A percentile compares a stretch with the other conserved stretches of the same genome.
These are phyloP conservation scores for Stromatinia cepivora DNA, from an alignment of 2,329 filamentous ascomycete genomes.

Conservation along the genomic window DNA sequence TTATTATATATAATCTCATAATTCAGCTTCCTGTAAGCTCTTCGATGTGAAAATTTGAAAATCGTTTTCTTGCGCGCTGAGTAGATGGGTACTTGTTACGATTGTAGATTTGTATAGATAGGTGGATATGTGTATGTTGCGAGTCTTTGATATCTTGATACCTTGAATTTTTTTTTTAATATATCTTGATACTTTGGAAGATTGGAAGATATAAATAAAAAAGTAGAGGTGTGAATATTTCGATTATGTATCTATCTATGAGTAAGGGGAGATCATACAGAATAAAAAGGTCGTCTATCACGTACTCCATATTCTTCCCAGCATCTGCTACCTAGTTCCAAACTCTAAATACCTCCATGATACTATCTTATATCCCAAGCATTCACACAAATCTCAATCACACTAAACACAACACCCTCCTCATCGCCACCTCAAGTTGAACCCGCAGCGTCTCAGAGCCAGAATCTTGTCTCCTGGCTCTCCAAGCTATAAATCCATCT, in stretches of 20 bases:
- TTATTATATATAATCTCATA: too few species aligned
- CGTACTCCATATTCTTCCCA: not conserved
- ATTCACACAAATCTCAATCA: not conserved
- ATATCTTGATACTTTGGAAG: too few species aligned
- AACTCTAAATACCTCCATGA: not conserved
- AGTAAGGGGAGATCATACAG: not conserved
- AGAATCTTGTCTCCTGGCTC: constrained; percentile 18
- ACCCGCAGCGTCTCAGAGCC: not conserved
- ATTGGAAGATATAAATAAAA: not conserved
- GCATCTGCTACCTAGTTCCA: not conserved
- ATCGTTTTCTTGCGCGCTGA: too few species aligned
- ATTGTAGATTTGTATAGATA: too few species aligned
- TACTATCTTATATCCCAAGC: not conserved
- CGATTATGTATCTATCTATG: not conserved
- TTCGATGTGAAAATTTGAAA: too few species aligned
- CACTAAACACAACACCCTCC: not conserved
- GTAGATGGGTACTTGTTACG: too few species aligned
- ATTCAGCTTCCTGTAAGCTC: too few species aligned
- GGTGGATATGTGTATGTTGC: too few species aligned
- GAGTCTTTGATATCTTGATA: too few species aligned
- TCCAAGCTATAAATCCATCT: constrained; percentile 43
- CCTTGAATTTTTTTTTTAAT: too few species aligned
- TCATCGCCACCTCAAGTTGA: not conserved
- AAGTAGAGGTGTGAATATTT: not conserved
- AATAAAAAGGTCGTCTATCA: not conserved